Evolutionary conservation across 331 rosid species (phyloP).

Genomic region (Pyrus hybrid): DNA sequence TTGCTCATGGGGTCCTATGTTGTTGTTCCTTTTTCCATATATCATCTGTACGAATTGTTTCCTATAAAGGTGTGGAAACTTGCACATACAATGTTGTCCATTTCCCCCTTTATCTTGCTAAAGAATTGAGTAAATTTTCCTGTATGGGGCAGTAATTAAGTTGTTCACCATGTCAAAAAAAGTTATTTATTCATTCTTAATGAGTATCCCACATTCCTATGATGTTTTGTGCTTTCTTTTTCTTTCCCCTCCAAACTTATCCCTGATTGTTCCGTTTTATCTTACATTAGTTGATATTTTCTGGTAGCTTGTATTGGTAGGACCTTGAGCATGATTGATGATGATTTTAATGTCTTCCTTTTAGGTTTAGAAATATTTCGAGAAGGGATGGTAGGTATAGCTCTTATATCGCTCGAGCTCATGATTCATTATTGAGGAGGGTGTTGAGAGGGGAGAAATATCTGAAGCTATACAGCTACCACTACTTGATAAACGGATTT

Average conservation of each 20-base stretch:
- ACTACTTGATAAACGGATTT: constrained; percentile 87
- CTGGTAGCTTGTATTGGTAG: constrained; percentile 3
- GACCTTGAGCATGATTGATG: constrained; percentile 12
- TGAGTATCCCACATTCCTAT: not conserved
- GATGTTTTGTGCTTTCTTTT: constrained; percentile 11
- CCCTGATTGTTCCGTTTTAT: not conserved
- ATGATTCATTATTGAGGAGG: constrained; percentile 81
- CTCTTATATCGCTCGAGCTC: constrained; percentile 58
- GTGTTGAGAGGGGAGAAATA: constrained; percentile 79
- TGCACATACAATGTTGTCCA: constrained; percentile 1
- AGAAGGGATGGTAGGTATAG: constrained; percentile 42
- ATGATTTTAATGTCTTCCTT: constrained; percentile 3
- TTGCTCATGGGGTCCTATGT: not conserved
- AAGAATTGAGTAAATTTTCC: not conserved
- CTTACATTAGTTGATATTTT: not conserved
- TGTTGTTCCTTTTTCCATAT: not conserved
- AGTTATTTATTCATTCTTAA: not conserved
- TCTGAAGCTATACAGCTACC: constrained; percentile 94
- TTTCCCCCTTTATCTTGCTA: not conserved
- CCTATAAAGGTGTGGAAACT: constrained; percentile 1
- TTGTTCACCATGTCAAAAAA: not conserved
- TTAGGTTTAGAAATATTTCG: constrained; percentile 40
- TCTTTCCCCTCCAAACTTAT: not conserved
- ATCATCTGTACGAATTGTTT: constrained; percentile 4
- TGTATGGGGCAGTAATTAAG: not conserved